Evolutionary conservation across 1,284 basidiomycete genomes (phyloP), one percentile per base, ranked within the genome.

Genomic region (Cutaneotrichosporon dermatis): DNA sequence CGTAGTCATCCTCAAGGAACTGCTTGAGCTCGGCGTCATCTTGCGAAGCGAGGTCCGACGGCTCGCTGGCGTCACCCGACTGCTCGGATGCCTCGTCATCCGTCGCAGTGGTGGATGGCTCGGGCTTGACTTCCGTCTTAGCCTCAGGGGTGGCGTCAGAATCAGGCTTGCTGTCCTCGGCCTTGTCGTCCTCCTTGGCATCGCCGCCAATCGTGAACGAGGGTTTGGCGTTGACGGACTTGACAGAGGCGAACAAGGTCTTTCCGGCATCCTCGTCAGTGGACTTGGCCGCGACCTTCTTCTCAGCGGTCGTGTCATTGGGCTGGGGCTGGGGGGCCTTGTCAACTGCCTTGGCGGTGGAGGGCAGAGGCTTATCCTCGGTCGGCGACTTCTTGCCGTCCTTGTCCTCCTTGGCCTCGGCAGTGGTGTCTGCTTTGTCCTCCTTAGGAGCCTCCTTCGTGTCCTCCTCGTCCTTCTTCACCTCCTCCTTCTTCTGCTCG

Each of bases 11-110:
- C 25, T 25, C 25, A 25, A 49, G 46, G 13, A 3, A 65, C 65
- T 3, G 60, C 59, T n/a, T 63, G 49, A n/a, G 60, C 57, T 8
- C 41, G 33, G 42, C 40, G 13, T 40, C 16, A 36, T 55, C 45
- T 36, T 15, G 54, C 54, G 16, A 45, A 8, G 34, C 40, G 10
- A 43, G 7, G 7, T 37, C 35, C 35, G 54, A n/a, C 8, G 8
- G 34, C 46, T 51, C 41, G 12, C 16, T 35, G n/a, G 45, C 44
- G 12, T 54, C 41, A 8, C 25, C 52, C 11, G 48, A 33, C 25
- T 37, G 41, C 13, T 35, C 41, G 6, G 16, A 10, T 4, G 50
- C 9, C 8, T 51, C 50, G 42, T 56, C 48, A 25, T 33, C 4
- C 9, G 39, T 25, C 25, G 25, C 25, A 25, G 25, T 25, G 25